Percentiles rank a stretch among this genome's conserved stretches.
Evolutionary conservation across 345 rosid species (phyloP).

Genomic region (Citrus cavaleriei): DNA sequence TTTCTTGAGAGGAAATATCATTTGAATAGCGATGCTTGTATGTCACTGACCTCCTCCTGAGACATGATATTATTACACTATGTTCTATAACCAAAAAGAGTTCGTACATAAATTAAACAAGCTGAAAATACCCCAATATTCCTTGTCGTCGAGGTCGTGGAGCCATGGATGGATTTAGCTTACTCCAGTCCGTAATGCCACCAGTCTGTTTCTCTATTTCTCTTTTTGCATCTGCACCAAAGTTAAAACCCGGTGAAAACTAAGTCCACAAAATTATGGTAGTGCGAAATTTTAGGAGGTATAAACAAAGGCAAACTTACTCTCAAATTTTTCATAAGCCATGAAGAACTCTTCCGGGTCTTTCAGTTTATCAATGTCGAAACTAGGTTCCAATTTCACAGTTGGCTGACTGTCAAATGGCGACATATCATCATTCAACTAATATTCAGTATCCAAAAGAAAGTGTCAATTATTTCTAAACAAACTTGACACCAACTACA

Average conservation of each 20-base stretch:
- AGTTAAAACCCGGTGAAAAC: constrained; percentile 10
- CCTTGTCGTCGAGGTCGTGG: constrained; percentile 66
- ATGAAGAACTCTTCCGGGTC: constrained; percentile 68
- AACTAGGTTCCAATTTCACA: constrained; percentile 40
- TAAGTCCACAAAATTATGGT: constrained; percentile 3
- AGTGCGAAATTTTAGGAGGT: background rate
- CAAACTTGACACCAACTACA: background rate
- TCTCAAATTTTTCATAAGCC: constrained; percentile 54
- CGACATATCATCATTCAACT: constrained; percentile 2
- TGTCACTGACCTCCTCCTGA: constrained; percentile 48
- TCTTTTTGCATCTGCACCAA: constrained; percentile 49
- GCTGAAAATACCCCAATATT: constrained; percentile 44
- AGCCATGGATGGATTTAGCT: constrained; percentile 24
- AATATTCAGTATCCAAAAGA: background rate
- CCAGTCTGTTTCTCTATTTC: constrained; percentile 80
- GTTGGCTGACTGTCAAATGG: constrained; percentile 48
- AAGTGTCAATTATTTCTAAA: background rate
- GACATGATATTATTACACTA: constrained; percentile 11
- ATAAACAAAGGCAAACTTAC: constrained; percentile 40
- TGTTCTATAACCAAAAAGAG: constrained; percentile 2
- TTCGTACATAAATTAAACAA: background rate
- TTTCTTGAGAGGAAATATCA: constrained; percentile 33
- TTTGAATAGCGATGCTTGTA: constrained; percentile 43
- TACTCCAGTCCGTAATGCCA: constrained; percentile 28
- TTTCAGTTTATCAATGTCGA: constrained; percentile 53